Evolutionary conservation across 108 stramenopile genomes (phyloP).

Genomic region (Cylindrotheca closterium): DNA sequence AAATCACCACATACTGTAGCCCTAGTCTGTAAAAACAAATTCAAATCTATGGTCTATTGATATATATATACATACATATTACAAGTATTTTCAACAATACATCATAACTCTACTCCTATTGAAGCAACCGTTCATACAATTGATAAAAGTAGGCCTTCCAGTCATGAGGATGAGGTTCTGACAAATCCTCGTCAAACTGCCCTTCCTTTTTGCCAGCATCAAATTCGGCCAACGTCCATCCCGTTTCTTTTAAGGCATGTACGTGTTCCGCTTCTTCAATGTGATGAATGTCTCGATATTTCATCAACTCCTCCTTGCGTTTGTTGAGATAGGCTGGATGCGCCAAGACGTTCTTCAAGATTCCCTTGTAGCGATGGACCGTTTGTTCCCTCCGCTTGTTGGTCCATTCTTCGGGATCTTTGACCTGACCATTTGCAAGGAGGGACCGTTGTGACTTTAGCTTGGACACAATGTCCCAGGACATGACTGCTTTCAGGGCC

Average conservation of each 20-base stretch:
- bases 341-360: conserved; percentile 61
- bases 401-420: conserved; percentile 70
- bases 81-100: too few relatives aligned
- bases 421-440: conserved; percentile 45
- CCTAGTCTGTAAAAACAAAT: too few relatives aligned
- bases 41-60: too few relatives aligned
- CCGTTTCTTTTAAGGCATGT: conserved; percentile 44
- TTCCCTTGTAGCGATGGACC: conserved; percentile 64
- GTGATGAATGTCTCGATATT: conserved; percentile 80
- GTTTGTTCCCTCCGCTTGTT: conserved; percentile 74
- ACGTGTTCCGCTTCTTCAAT: conserved; percentile 67
- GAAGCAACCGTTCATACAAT: conserved; percentile 11
- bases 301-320: conserved; percentile 52
- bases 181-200: conserved; percentile 16
- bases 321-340: conserved; percentile 51
- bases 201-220: conserved; percentile 31
- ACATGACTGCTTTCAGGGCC: conserved; percentile 65
- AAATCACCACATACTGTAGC: too few relatives aligned
- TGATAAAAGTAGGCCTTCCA: conserved; percentile 13
- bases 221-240: conserved; percentile 79
- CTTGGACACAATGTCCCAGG: conserved; percentile 89
- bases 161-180: conserved; percentile 2
- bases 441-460: conserved; percentile 71
- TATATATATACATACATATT: too few relatives aligned
- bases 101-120: too few relatives aligned